Conservation (phyloP, 140 eudicot species). For the Erigeron philadelphicus region DNA sequence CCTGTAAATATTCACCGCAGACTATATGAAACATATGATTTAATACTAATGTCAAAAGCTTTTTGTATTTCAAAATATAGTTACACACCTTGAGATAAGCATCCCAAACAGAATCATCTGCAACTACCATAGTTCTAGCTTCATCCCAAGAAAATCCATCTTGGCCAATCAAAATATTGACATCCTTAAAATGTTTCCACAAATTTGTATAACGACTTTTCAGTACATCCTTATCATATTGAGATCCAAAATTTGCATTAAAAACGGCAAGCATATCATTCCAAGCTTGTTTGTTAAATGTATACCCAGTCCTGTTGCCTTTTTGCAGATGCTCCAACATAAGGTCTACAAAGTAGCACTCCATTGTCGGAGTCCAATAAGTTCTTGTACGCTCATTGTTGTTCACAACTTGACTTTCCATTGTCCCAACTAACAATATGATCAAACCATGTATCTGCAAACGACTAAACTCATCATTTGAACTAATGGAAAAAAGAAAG, state of each 20-base stretch:
- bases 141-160: slow-evolving; percentile 59
- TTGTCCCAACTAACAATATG: slow-evolving; percentile 20
- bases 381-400: slow-evolving; percentile 47
- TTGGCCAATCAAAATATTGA: slow-evolving; percentile 45
- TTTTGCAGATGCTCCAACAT: slow-evolving; percentile 59
- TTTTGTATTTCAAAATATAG: not conserved
- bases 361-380: slow-evolving; percentile 64
- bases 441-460: slow-evolving; percentile 29
- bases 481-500: too few relatives aligned
- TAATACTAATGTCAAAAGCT: not conserved
- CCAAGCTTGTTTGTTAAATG: slow-evolving; percentile 64
- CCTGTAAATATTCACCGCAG: slow-evolving; percentile 30
- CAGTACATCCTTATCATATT: slow-evolving; percentile 58
- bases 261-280: slow-evolving; percentile 50
- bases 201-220: slow-evolving; percentile 56
- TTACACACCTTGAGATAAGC: slow-evolving; percentile 46
- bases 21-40: not conserved
- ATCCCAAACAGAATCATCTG: slow-evolving; percentile 58
- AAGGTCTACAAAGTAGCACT: slow-evolving; percentile 48
- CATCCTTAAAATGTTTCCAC: slow-evolving; percentile 55
- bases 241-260: slow-evolving; percentile 52
- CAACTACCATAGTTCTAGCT: slow-evolving; percentile 42
- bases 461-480: too few relatives aligned
- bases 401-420: slow-evolving; percentile 42
- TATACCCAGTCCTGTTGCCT: slow-evolving; percentile 57